These are phyloP conservation scores for Septoria linicola DNA, from an alignment of 2,329 filamentous ascomycete species.

Conservation along the genomic window DNA sequence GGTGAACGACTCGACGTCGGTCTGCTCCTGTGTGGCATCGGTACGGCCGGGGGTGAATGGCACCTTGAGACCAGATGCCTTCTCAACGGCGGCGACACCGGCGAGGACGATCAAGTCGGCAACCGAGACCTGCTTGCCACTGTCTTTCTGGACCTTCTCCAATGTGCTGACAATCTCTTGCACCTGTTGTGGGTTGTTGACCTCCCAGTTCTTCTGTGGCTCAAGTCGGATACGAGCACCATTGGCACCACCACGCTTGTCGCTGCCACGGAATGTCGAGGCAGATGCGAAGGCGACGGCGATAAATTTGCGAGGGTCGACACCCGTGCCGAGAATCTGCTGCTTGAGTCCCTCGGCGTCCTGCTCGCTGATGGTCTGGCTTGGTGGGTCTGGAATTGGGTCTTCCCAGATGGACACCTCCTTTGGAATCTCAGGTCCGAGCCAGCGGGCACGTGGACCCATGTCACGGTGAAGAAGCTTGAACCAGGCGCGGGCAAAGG, in stretches of 20 bases:
- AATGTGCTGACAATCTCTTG: constrained; percentile 60
- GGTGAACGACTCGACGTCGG: constrained; percentile 62
- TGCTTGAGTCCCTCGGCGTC: constrained; percentile 68
- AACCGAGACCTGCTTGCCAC: constrained; percentile 71
- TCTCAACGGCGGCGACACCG: constrained; percentile 69
- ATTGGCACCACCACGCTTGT: constrained; percentile 82
- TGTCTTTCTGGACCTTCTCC: constrained; percentile 61
- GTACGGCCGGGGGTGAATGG: constrained; percentile 72
- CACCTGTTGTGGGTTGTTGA: constrained; percentile 70
- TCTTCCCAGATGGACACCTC: constrained; percentile 75
- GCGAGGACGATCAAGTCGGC: constrained; percentile 76
- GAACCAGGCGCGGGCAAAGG: constrained; percentile 75
- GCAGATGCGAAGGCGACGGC: constrained; percentile 68
- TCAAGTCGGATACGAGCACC: constrained; percentile 73
- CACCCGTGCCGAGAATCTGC: constrained; percentile 62
- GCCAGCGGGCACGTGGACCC: constrained; percentile 67
- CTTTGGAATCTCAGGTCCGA: constrained; percentile 71
- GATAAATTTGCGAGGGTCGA: constrained; percentile 62
- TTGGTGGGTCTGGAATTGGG: constrained; percentile 62
- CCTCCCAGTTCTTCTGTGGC: constrained; percentile 69
- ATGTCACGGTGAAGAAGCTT: constrained; percentile 80
- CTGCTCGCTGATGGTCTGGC: constrained; percentile 57
- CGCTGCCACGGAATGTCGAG: constrained; percentile 69
- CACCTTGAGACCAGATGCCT: constrained; percentile 64
- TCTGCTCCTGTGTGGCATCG: constrained; percentile 71